Evolutionary conservation across 225 moss, liverwort and hornwort species (phyloP), one percentile per base, ranked within the genome.

Genomic region (Polytrichum formosum): DNA sequence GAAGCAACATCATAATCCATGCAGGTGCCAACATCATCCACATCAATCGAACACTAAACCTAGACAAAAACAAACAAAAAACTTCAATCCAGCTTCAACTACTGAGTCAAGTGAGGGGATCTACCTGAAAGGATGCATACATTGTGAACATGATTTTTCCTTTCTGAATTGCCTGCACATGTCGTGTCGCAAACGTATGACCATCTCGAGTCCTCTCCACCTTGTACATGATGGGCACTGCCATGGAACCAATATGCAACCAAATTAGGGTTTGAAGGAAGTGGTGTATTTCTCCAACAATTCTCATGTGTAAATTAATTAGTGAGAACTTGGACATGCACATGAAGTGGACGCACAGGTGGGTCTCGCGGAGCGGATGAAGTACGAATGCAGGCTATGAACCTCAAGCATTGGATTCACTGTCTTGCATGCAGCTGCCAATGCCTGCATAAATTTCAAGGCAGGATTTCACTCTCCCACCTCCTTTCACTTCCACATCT

Each of bases 41-140:
- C 46, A 13, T 16, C 13, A 46, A 46, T 46, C 16, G 4, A 16
- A 46, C 46, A 13, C 3, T 4, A 46, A 46, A 16, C 46, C 10
- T 46, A 4, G 46, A 46, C 13, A 46, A 46, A 46, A 46, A 13
- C 10, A 37, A 37, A 37, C 10, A 2, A 16, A 46, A 46, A 9
- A 46, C 46, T 13, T 16, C 13, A 46, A 46, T 13, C 35, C 35
- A 46, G 10, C 13, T 46, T 46, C 16, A 13, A 46, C 46, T 46
- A 46, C 4, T 46, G 13, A 46, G 3, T 13, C 46, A 46, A 13
- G 4, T 46, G 46, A 13, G 3, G 64, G 25, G 63, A 9, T 18
- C 54, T 75, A 91, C 94, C 94, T 92, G 89, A 64, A 92, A 95
- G 61, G 94, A 95, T 37, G 87, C 92, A 68, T 83, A 89, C 77